Percentiles rank a stretch among this genome's conserved stretches.
Evolutionary conservation across 345 rosid genomes (phyloP).

Genomic region (Fremontodendron californicum): DNA sequence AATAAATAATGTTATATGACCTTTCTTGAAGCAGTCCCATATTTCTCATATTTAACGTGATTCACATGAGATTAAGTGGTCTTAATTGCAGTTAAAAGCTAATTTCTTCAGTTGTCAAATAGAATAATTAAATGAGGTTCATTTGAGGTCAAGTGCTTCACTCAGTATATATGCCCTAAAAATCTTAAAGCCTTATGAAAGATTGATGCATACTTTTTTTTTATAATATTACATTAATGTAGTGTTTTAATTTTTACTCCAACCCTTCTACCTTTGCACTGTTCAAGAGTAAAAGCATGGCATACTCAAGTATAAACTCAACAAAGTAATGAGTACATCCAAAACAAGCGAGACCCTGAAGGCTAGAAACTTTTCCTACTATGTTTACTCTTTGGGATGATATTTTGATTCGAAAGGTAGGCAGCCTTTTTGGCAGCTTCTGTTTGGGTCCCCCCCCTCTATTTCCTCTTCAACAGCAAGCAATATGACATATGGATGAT

Average conservation of each 20-base stretch:
- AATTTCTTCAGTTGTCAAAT: not conserved
- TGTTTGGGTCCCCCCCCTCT: not conserved
- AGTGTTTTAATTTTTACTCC: not conserved
- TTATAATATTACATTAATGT: not conserved
- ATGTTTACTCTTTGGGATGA: not conserved
- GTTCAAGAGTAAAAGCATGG: not conserved
- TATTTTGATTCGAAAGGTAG: slow-evolving; percentile 16
- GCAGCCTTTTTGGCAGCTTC: slow-evolving; percentile 21
- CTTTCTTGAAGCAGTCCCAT: too few relatives aligned
- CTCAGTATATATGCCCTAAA: not conserved
- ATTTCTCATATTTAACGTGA: not conserved
- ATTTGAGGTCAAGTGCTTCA: not conserved
- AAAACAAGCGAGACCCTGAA: not conserved
- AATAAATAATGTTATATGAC: too few relatives aligned
- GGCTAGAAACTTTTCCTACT: not conserved
- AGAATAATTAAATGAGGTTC: not conserved
- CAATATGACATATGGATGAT: slow-evolving; percentile 2
- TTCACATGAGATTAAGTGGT: not conserved
- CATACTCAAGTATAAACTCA: not conserved
- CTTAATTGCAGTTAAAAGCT: not conserved
- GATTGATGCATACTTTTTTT: not conserved
- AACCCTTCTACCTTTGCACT: not conserved
- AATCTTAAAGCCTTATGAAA: not conserved
- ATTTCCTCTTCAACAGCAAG: not conserved
- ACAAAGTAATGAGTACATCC: not conserved